A percentile compares a stretch with the other conserved stretches of the same genome.
Evolutionary conservation across 75 land plant species (phyloP).

Genomic region (Ceratopteris richardii): DNA sequence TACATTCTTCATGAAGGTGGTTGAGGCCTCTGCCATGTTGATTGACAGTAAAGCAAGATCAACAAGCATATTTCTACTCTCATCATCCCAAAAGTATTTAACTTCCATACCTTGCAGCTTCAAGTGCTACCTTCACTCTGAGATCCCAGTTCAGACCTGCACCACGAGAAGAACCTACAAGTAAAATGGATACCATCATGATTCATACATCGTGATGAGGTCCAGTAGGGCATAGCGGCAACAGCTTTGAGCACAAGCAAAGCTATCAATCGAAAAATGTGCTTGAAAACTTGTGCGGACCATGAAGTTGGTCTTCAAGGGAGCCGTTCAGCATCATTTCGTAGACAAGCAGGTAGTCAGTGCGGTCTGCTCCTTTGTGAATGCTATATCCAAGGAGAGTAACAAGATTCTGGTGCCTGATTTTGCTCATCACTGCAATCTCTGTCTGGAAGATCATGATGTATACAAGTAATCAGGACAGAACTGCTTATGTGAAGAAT

Average conservation of each 20-base stretch:
- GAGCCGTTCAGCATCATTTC: constrained; percentile 93
- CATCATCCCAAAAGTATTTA: too few species aligned
- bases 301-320: constrained; percentile 75
- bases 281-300: constrained; percentile 22
- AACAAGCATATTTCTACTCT: too few species aligned
- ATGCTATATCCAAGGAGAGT: constrained; percentile 53
- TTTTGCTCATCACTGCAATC: constrained; percentile 53
- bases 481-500: not conserved
- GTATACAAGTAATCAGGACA: not conserved
- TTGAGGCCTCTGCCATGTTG: constrained; percentile 64
- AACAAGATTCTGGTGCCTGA: constrained; percentile 78
- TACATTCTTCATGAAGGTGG: constrained; percentile 76
- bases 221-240: too few species aligned
- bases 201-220: not conserved
- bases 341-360: constrained; percentile 52
- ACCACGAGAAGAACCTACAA: constrained; percentile 58
- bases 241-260: too few species aligned
- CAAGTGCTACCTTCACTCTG: constrained; percentile 85
- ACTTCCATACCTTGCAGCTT: constrained; percentile 57
- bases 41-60: not conserved
- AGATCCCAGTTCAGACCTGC: constrained; percentile 61
- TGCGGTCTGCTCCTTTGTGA: constrained; percentile 20
- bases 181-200: not conserved
- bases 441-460: constrained; percentile 54
- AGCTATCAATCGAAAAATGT: not conserved